Evolutionary conservation across 1,284 basidiomycete genomes (phyloP), one percentile per base, ranked within the genome.

Genomic region (Ceratobasidium sp.): DNA sequence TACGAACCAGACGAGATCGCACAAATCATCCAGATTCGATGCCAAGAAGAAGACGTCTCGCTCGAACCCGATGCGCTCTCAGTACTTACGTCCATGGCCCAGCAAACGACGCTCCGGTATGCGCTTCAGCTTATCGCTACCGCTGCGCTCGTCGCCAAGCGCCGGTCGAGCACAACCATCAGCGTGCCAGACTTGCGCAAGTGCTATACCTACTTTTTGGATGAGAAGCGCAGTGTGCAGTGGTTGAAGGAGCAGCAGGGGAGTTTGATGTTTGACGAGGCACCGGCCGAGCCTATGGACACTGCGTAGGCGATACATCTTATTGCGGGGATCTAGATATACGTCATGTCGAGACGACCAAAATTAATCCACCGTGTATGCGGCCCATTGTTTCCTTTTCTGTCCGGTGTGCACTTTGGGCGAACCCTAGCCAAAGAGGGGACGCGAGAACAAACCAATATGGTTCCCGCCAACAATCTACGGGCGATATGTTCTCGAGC

Each of bases 31-130:
- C 91, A 94, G 82, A 98, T 99, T 78, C 89, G 96, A 79, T 96
- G 95, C 80, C 92, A 97, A 85, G 97, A 99, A 85, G 97, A 99
- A 85, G 97, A 99, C 82, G 97, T 98, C 12, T 90, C 90, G n/a
- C 88, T 99, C 33, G 89, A 91, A 2, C 82, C 89, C 0, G 93
- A 93, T 48, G 96, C 96, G 0, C 85, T 93, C 44, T 88, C 89
- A 52, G 92, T 96, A 23, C 88, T 98, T 38, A 94, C 94, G 0
- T 89, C 91, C 3, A 97, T 98, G 91, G 95, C 95, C 0, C 86
- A 88, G 78, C 91, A 96, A 81, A 97, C 96, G 2, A 96, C 94
- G 0, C 87, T 96, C 57, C 92, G 96, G 74, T 98, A 98, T 82
- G 93, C 95, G 0, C 89, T 98, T 78, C 97, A 98, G 86, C 87